A percentile compares a stretch with the other conserved stretches of the same genome.
Evolutionary conservation across 148 eudicot species (phyloP).

Genomic region (Vaccinium macrocarpon): DNA sequence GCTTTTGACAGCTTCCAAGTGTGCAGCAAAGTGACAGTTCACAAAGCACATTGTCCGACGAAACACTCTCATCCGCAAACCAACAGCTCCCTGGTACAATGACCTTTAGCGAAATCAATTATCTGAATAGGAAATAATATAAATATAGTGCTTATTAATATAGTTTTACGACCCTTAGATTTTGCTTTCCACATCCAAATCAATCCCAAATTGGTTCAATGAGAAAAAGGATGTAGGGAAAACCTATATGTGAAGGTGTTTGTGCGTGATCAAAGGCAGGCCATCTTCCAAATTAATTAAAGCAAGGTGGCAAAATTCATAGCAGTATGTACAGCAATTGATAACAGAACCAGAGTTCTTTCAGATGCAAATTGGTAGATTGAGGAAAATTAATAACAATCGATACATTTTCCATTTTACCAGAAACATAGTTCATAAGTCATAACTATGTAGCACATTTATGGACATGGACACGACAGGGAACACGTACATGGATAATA

Average conservation of each 20-base stretch:
- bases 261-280: neutral
- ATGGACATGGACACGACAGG: too few relatives aligned
- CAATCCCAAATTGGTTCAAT: neutral
- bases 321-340: neutral
- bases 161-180: neutral
- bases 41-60: constrained; percentile 87
- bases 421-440: neutral
- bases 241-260: neutral
- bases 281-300: neutral
- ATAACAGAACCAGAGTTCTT: constrained; percentile 5
- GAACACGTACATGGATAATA: too few relatives aligned
- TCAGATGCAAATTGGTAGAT: neutral
- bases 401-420: neutral
- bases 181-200: neutral
- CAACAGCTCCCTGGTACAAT: constrained; percentile 90
- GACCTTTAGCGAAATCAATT: constrained; percentile 30
- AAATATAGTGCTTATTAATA: neutral
- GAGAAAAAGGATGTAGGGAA: neutral
- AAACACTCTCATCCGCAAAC: constrained; percentile 87
- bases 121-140: neutral
- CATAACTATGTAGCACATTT: too few relatives aligned
- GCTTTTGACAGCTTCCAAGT: constrained; percentile 83
- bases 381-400: neutral
- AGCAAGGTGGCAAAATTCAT: neutral
- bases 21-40: constrained; percentile 99